Conservation (phyloP, 2,329 filamentous ascomycete genomes). For the Huntiella bhutanensis region DNA sequence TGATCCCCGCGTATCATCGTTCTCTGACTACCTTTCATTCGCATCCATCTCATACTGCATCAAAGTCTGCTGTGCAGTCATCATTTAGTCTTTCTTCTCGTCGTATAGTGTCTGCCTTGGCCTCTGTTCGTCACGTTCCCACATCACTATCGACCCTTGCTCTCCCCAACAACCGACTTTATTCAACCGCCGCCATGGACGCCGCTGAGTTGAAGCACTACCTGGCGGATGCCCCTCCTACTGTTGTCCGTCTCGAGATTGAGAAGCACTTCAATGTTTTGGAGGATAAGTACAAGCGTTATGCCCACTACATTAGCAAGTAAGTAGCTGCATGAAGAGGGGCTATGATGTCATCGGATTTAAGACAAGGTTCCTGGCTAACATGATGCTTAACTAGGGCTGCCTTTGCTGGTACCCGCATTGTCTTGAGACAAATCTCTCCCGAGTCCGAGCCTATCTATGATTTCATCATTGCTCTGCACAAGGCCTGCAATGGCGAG, state of each 20-base stretch:
- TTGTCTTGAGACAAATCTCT: constrained; percentile 64
- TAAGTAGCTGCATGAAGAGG: constrained; percentile 20
- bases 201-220: constrained; percentile 52
- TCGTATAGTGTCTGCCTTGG: neutral
- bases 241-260: constrained; percentile 72
- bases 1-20: constrained; percentile 2
- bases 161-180: constrained; percentile 13
- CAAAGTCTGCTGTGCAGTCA: neutral
- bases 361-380: constrained; percentile 1
- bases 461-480: constrained; percentile 57
- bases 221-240: constrained; percentile 77
- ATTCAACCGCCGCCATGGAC: constrained; percentile 30
- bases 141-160: neutral
- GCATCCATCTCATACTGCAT: constrained; percentile 1
- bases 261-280: constrained; percentile 79
- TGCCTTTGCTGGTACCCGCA: constrained; percentile 56
- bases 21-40: constrained; percentile 2
- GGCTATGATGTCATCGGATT: neutral
- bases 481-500: constrained; percentile 47
- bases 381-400: constrained; percentile 30
- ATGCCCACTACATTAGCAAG: constrained; percentile 79
- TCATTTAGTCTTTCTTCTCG: neutral
- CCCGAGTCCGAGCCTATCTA: constrained; percentile 67
- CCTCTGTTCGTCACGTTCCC: neutral
- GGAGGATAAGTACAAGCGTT: constrained; percentile 60